phyloP scores from a whole-genome alignment of 768 basidiomycete species.

The Suillus lakei region DNA sequence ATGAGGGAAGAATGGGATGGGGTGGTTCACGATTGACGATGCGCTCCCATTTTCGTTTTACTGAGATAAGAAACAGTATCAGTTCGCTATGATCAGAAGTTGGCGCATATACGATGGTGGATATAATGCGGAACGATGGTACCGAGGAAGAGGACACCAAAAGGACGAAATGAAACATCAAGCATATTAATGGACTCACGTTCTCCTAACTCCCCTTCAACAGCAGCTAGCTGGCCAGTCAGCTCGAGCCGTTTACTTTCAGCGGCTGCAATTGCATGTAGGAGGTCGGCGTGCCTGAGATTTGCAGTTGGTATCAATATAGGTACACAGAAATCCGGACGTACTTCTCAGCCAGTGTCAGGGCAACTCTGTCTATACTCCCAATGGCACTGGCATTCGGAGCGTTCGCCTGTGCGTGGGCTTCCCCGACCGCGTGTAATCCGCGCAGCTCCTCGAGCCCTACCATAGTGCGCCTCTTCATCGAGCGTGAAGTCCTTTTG shows the following conservation, averaged over 20 bases:
- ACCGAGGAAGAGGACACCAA: background rate
- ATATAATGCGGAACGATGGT: slow-evolving; percentile 5
- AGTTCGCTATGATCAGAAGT: background rate
- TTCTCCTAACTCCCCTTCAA: slow-evolving; percentile 75
- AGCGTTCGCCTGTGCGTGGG: no score
- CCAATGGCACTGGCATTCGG: background rate
- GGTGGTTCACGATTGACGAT: slow-evolving; percentile 59
- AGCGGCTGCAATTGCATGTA: slow-evolving; percentile 87
- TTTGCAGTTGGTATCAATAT: background rate
- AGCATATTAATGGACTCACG: slow-evolving; percentile 46
- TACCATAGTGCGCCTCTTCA: slow-evolving; percentile 3
- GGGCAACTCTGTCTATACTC: slow-evolving; percentile 39
- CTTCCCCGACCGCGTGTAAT: background rate
- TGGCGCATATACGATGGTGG: background rate
- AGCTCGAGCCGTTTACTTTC: slow-evolving; percentile 85
- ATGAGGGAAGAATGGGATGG: background rate
- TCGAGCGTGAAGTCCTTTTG: slow-evolving; percentile 2
- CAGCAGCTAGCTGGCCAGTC: slow-evolving; percentile 69
- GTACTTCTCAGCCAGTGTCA: slow-evolving; percentile 77
- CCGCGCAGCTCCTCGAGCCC: background rate
- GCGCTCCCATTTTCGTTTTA: slow-evolving; percentile 86
- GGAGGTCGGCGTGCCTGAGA: slow-evolving; percentile 77
- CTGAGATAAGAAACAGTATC: slow-evolving; percentile 31
- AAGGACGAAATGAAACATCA: background rate
- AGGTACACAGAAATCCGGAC: slow-evolving; percentile 25